Evolutionary conservation across 176 grass and related monocot species (phyloP).

Genomic region (Aegilops umbellulata): DNA sequence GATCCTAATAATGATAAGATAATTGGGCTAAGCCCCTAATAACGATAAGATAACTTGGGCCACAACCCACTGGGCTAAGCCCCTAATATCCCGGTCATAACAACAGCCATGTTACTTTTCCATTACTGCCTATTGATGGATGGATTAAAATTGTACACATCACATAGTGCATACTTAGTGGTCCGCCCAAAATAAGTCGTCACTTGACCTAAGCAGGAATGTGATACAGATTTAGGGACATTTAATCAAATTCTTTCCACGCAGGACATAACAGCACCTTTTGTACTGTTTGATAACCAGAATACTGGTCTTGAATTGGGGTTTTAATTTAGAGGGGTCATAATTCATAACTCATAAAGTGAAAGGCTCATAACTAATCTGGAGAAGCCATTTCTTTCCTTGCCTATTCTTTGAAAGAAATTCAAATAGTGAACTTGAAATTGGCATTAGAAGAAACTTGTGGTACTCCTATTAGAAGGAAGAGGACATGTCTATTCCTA

Average conservation of each 20-base stretch:
- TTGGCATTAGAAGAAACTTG: not conserved
- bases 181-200: not conserved
- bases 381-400: not conserved
- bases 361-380: not conserved
- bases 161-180: not conserved
- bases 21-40: too few relatives aligned
- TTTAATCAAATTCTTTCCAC: not conserved
- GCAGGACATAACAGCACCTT: not conserved
- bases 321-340: not conserved
- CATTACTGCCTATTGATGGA: not conserved
- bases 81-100: too few relatives aligned
- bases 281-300: constrained; percentile 1
- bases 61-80: too few relatives aligned
- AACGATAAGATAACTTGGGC: too few relatives aligned
- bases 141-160: not conserved
- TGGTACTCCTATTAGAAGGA: not conserved
- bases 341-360: not conserved
- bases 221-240: not conserved
- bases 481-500: not conserved
- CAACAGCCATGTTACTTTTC: not conserved
- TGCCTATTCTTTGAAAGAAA: not conserved
- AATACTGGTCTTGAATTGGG: not conserved
- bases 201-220: not conserved
- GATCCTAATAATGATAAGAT: too few relatives aligned
- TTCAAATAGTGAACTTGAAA: not conserved